Evolutionary conservation across 306 rosid genomes (phyloP).

Genomic region (Corylus heterophylla): DNA sequence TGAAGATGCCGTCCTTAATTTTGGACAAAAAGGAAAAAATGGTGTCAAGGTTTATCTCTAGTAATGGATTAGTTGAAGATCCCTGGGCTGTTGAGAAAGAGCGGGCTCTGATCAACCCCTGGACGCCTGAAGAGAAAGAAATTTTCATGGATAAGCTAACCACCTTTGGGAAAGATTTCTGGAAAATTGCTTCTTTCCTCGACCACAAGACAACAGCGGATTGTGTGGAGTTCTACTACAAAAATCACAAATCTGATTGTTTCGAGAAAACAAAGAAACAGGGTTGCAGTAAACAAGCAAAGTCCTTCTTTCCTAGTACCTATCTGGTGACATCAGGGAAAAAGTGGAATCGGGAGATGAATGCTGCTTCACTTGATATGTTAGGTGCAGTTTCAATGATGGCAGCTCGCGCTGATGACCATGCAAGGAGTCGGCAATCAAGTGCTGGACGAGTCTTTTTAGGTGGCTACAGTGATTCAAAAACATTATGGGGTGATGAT

Average conservation of each 20-base stretch:
- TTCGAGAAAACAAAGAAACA: constrained; percentile 63
- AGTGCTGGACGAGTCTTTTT: constrained; percentile 44
- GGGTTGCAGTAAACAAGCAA: constrained; percentile 56
- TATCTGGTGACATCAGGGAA: constrained; percentile 59
- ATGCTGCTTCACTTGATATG: constrained; percentile 78
- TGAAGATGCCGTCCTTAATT: constrained; percentile 91
- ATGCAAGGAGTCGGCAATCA: constrained; percentile 40
- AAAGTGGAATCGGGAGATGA: constrained; percentile 70
- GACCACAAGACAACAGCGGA: constrained; percentile 94
- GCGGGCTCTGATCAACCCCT: constrained; percentile 76
- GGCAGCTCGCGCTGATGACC: constrained; percentile 55
- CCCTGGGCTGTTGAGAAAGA: constrained; percentile 85
- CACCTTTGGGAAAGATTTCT: constrained; percentile 73
- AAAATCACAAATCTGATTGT: constrained; percentile 79
- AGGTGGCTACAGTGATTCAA: constrained; percentile 47
- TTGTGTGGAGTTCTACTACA: constrained; percentile 93
- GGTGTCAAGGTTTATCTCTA: constrained; percentile 59
- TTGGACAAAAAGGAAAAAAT: constrained; percentile 74
- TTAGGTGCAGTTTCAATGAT: constrained; percentile 84
- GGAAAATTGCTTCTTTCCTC: constrained; percentile 75
- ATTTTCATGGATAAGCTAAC: constrained; percentile 69
- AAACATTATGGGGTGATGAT: constrained; percentile 40
- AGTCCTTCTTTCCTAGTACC: constrained; percentile 48
- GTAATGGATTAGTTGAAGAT: constrained; percentile 88
- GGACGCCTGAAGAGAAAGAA: constrained; percentile 72